A percentile compares a stretch with the other conserved stretches of the same genome.
Conservation (phyloP, 306 rosid genomes). For the Medicago arabica region DNA sequence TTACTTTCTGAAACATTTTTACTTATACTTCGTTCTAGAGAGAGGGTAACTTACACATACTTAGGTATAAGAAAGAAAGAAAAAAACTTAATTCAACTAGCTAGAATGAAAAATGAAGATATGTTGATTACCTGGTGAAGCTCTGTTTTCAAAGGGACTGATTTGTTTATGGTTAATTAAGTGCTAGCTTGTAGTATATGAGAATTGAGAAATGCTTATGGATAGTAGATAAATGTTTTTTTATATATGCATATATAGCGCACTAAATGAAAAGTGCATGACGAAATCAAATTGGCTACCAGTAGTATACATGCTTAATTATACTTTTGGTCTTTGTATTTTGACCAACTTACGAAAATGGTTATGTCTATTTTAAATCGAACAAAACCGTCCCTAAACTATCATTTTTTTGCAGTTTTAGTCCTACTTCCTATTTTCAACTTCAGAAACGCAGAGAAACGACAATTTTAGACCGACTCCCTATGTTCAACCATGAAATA, state of each 20-base stretch:
- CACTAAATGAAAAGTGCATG: slow-evolving; percentile 24
- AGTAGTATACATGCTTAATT: background rate
- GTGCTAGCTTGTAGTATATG: background rate
- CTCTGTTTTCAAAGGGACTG: background rate
- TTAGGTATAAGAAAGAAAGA: background rate
- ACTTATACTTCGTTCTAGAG: too few relatives aligned
- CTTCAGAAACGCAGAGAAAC: too few relatives aligned
- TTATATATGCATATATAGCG: background rate
- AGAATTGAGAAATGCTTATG: background rate
- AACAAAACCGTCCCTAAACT: too few relatives aligned
- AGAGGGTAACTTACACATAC: too few relatives aligned
- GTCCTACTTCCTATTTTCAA: too few relatives aligned
- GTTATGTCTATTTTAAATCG: too few relatives aligned
- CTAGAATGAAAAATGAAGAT: background rate
- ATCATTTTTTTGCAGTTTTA: too few relatives aligned
- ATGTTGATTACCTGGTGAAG: background rate
- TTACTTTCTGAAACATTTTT: too few relatives aligned
- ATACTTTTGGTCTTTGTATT: too few relatives aligned
- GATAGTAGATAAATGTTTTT: background rate
- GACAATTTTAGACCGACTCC: too few relatives aligned
- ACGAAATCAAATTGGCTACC: slow-evolving; percentile 19
- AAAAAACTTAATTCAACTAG: background rate
- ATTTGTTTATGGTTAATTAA: background rate
- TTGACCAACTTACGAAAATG: too few relatives aligned
- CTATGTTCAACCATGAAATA: too few relatives aligned